Conservation (phyloP, 768 basidiomycete species). For the Fomitopsis serialis region DNA sequence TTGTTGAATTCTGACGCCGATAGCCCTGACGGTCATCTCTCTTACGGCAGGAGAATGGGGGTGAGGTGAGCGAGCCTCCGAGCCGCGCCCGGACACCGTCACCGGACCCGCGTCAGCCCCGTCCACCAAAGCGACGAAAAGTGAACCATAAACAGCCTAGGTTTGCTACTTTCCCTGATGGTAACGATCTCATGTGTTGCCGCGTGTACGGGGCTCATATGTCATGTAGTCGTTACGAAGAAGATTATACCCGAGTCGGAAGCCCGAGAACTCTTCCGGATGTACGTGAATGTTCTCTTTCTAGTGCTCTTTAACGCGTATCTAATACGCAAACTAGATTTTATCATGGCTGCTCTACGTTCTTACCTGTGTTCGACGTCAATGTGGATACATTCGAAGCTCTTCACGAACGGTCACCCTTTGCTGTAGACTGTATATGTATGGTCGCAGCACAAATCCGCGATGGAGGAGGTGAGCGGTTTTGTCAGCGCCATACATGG, state of each 20-base stretch:
- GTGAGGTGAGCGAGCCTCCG: conserved; percentile 68
- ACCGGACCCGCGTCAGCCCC: conserved; percentile 56
- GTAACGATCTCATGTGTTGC: conserved; percentile 31
- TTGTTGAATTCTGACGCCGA: background rate
- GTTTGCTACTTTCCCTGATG: conserved; percentile 70
- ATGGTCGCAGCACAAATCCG: conserved; percentile 90
- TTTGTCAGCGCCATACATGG: background rate
- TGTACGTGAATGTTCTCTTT: conserved; percentile 41
- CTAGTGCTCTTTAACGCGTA: background rate
- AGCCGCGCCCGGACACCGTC: conserved; percentile 73
- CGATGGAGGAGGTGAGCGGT: conserved; percentile 74
- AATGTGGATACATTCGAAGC: conserved; percentile 81
- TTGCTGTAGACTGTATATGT: conserved; percentile 88
- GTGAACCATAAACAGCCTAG: conserved; percentile 56
- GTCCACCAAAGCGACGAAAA: conserved; percentile 70
- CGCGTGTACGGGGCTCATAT: background rate
- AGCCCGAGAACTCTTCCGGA: conserved; percentile 79
- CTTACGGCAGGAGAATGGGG: conserved; percentile 61
- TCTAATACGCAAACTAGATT: conserved; percentile 46
- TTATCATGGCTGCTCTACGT: conserved; percentile 89
- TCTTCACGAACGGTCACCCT: conserved; percentile 85
- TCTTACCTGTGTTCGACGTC: conserved; percentile 83
- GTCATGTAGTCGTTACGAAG: conserved; percentile 69
- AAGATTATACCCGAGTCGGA: conserved; percentile 76
- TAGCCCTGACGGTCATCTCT: too few species aligned